A percentile compares a stretch with the other conserved stretches of the same genome.
These are phyloP conservation scores for Blastobotrys parvus DNA, from an alignment of 805 yeast species.

Conservation along the genomic window DNA sequence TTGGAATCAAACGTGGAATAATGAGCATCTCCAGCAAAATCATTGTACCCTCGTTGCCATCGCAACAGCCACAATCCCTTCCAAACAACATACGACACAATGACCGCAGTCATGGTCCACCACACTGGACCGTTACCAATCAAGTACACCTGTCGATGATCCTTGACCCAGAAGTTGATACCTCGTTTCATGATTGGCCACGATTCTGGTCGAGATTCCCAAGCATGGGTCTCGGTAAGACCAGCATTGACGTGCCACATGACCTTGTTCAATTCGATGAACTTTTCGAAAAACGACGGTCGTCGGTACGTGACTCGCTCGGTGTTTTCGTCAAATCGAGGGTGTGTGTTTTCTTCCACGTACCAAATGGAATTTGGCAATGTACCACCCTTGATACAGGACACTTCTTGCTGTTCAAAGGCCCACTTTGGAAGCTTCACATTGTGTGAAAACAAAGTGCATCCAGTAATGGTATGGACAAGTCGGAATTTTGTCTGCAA, in stretches of 20 bases:
- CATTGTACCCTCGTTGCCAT: constrained; percentile 34
- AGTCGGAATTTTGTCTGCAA: constrained; percentile 65
- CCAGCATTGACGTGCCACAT: constrained; percentile 45
- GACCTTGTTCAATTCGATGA: constrained; percentile 47
- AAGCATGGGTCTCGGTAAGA: constrained; percentile 40
- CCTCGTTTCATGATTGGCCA: constrained; percentile 62
- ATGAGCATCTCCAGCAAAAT: constrained; percentile 22
- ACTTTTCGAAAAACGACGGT: constrained; percentile 41
- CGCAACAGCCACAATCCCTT: constrained; percentile 25
- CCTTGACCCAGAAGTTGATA: constrained; percentile 45
- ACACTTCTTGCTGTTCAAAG: constrained; percentile 74
- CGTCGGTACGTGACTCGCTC: constrained; percentile 27
- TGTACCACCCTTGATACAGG: constrained; percentile 72
- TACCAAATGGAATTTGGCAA: constrained; percentile 63
- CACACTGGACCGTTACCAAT: constrained; percentile 59
- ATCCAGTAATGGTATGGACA: constrained; percentile 55
- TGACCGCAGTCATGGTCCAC: constrained; percentile 34
- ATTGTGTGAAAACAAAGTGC: constrained; percentile 68
- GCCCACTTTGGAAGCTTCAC: constrained; percentile 80
- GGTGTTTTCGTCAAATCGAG: constrained; percentile 33
- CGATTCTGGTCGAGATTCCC: constrained; percentile 45
- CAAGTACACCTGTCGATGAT: constrained; percentile 42
- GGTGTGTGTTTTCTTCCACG: constrained; percentile 59
- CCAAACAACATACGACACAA: constrained; percentile 22
- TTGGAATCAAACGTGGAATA: constrained; percentile 27